Evolutionary conservation across 2,329 filamentous ascomycete species (phyloP), one percentile per base, ranked within the genome.

Genomic region (Ophiostoma sp.): DNA sequence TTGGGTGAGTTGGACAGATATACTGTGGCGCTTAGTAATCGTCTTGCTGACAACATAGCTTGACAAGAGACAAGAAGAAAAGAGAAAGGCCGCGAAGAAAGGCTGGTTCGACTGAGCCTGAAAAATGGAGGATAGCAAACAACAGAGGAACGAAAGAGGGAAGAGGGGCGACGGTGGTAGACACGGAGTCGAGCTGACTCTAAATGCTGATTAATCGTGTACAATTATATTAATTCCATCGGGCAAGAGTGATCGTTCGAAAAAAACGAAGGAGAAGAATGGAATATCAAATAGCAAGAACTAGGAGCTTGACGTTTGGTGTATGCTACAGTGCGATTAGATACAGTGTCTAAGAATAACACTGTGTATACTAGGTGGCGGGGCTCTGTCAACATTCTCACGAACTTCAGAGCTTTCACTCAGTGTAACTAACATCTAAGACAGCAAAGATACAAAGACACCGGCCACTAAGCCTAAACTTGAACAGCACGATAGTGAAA

Each of bases 1-100:
- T 82, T 97, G 94, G 94, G 93, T 97, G 84, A 73, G 82, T 76
- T 76, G 17, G 3, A 33, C 17, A 54, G 6, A n/a, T 20, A n/a
- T 44, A n/a, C 6, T 7, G 44, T 48, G 44, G 6, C 8, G n/a
- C 23, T 1, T 7, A 10, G 20, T 6, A 13, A 44, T 17, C 4
- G 4, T 54, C 33, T 4, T 17, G 2, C 39, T 52, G 27, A 65
- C 62, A 65, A 41, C 5, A n/a, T 39, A 78, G 77, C 74, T 76
- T 4, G 76, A 78, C 8, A 77, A 76, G 71, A 73, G 77, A 54
- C 76, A 68, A 36, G 65, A 48, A 48, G 36, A 44, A 39, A 41
- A 67, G 41, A 72, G 31, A 39, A 71, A 72, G 11, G 67, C 62
- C 8, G 71, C 62, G 3, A 65, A 65, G n/a, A 39, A 69, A 4